A percentile compares a stretch with the other conserved stretches of the same genome.
Conservation (phyloP, 805 yeast species). For the Cyberlindnera misumaiensis region DNA sequence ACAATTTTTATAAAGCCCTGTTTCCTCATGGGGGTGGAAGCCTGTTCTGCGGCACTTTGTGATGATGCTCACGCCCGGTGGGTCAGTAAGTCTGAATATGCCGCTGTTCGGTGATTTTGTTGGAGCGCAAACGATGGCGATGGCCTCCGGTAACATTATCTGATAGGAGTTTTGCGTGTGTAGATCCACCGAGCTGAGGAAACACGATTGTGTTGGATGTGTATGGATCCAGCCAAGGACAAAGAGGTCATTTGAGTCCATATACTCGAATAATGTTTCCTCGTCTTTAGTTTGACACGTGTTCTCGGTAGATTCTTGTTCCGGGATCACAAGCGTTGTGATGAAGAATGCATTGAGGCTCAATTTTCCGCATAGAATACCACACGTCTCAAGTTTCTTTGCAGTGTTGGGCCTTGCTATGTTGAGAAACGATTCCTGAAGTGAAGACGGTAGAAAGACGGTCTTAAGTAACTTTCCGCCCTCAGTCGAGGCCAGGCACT, state of each 20-base stretch:
- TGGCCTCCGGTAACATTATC: slow-evolving; percentile 62
- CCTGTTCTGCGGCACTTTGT: slow-evolving; percentile 43
- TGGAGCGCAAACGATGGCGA: slow-evolving; percentile 64
- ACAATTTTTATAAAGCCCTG: slow-evolving; percentile 42
- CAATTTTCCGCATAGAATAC: slow-evolving; percentile 58
- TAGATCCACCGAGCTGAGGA: slow-evolving; percentile 56
- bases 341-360: slow-evolving; percentile 55
- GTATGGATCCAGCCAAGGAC: slow-evolving; percentile 74
- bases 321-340: slow-evolving; percentile 55
- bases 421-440: slow-evolving; percentile 37
- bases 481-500: slow-evolving; percentile 40
- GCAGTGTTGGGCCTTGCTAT: slow-evolving; percentile 44
- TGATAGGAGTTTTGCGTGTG: slow-evolving; percentile 67
- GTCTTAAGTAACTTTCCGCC: slow-evolving; percentile 50
- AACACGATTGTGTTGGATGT: slow-evolving; percentile 69
- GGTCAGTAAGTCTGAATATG: slow-evolving; percentile 55
- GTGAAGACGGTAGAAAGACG: slow-evolving; percentile 40
- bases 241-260: slow-evolving; percentile 49
- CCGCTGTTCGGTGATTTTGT: slow-evolving; percentile 37
- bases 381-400: slow-evolving; percentile 55
- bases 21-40: slow-evolving; percentile 58
- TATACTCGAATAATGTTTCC: slow-evolving; percentile 47
- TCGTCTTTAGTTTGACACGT: slow-evolving; percentile 59
- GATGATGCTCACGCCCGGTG: slow-evolving; percentile 52
- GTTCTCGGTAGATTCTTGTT: slow-evolving; percentile 54